Base-by-base conservation (phyloP, 306 rosid species). In the Oemleria cerasiformis region DNA sequence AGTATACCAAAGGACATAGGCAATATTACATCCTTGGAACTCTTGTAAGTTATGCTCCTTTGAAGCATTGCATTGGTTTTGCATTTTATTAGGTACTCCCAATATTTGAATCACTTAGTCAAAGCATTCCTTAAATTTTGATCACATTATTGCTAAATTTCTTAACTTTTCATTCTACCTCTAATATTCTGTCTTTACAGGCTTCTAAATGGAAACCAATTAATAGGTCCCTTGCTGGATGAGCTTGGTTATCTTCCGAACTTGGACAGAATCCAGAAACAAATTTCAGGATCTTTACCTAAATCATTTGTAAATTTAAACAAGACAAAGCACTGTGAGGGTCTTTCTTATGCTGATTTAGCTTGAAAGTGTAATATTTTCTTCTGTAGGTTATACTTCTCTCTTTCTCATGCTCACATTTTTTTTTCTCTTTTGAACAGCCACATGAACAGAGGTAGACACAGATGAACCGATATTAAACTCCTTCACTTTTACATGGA, bases 361-460 rank as follows among this genome's bases (percentile, higher is more conserved):
- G 55, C 23, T 25, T 15, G 1, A 3, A 23, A 3, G 9, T 48
- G 19, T 43, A 9, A 16, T 42, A 5, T 40, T 15, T 43, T 20
- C 2, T 42, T 70, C 17, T 23, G 34, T 56, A 25, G 0, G 14
- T 6, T 70, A 9, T 43, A 25, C 34, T 56, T 42, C 19, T 16
- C 34, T 42, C 74, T 56, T 70, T 17, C 34, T 43, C 44, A 62
- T 43, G 65, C 17, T 75, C 36, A 44, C 44, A 21, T n/a, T n/a
- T 48, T 55, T 63, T n/a, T 80, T n/a, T 7, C 51, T 42, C 41
- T 15, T 71, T 77, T 81, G 87, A 75, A 54, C 92, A 95, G 99
- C 84, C 96, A 95, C 86, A 91, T 95, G 97, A 95, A 95, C 85
- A 91, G n/a, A n/a, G n/a, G n/a, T n/a, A n/a, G n/a, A n/a, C n/a